These are phyloP conservation scores for Suillus weaverae DNA, from an alignment of 768 basidiomycete species.

Conservation along the genomic window DNA sequence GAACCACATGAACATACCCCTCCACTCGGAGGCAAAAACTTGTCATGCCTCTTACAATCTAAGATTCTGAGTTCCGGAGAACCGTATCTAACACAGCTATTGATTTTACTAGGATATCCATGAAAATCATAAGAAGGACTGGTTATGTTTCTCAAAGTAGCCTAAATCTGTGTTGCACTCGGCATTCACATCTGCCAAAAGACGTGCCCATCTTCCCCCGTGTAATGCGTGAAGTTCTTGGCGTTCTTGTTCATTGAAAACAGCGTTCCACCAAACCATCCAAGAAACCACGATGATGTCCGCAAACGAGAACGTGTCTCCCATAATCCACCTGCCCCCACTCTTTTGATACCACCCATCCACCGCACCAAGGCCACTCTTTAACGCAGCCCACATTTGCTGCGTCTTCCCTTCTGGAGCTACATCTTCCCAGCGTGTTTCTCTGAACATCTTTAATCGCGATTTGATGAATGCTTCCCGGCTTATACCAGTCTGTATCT, in stretches of 20 bases:
- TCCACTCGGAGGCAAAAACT: no score
- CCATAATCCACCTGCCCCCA: slow-evolving; percentile 5
- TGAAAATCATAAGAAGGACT: no score
- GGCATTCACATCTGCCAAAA: slow-evolving; percentile 21
- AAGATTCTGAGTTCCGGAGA: no score
- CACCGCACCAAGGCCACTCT: background rate
- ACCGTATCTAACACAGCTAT: no score
- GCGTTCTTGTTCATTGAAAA: background rate
- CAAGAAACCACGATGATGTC: background rate
- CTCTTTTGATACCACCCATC: slow-evolving; percentile 1
- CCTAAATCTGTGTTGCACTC: slow-evolving; percentile 18
- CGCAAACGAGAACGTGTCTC: slow-evolving; percentile 2
- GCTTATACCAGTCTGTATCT: background rate
- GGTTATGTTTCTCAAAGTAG: background rate
- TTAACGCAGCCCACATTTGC: background rate
- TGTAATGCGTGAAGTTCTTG: background rate
- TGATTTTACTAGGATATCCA: no score
- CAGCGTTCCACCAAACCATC: background rate
- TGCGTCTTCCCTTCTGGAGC: background rate
- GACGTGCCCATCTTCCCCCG: background rate
- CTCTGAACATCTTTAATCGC: background rate
- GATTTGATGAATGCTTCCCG: background rate
- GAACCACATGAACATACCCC: no score
- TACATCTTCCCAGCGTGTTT: background rate
- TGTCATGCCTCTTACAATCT: no score